Evolutionary conservation across 345 rosid genomes (phyloP).

Genomic region (Mercurialis annua): DNA sequence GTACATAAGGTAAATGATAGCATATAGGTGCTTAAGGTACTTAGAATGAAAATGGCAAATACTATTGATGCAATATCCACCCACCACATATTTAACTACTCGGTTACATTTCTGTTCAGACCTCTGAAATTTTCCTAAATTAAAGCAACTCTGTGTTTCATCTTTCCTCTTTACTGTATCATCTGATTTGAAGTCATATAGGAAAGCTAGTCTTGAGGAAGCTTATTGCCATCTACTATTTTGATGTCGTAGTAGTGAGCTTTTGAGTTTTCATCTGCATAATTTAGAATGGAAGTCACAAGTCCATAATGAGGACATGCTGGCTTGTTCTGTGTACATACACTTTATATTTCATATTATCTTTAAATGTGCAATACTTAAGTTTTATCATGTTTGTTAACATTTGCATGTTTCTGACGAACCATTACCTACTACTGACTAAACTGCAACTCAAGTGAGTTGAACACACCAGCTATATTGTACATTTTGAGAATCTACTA

Average conservation of each 20-base stretch:
- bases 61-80: background rate
- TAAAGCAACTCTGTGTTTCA: background rate
- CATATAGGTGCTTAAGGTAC: too few relatives aligned
- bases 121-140: background rate
- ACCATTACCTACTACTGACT: background rate
- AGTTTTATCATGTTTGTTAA: background rate
- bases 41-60: background rate
- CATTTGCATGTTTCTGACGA: background rate
- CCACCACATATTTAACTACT: background rate
- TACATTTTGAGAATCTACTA: too few relatives aligned
- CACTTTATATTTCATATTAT: background rate
- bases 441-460: too few relatives aligned
- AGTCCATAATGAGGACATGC: background rate
- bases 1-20: too few relatives aligned
- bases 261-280: background rate
- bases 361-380: background rate
- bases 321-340: background rate
- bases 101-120: background rate
- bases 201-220: background rate
- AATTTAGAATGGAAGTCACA: background rate
- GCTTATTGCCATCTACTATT: background rate
- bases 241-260: background rate
- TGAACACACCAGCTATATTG: too few relatives aligned
- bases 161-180: background rate
- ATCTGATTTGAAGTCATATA: background rate